phyloP scores from a whole-genome alignment of 306 rosid species.

The Rubus parviflorus region DNA sequence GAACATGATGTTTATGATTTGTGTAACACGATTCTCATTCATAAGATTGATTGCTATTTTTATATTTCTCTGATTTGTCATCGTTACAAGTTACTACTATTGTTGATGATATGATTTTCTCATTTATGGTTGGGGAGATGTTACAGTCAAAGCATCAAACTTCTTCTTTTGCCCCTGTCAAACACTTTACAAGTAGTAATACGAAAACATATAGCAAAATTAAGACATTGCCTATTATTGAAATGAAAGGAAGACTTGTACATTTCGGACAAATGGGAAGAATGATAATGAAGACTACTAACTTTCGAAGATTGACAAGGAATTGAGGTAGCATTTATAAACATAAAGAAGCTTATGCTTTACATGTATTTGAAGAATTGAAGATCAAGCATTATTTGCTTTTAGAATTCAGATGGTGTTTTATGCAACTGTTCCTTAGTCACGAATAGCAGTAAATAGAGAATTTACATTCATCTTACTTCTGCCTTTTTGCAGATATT shows the following conservation, averaged over 20 bases:
- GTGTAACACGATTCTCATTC: too few relatives aligned
- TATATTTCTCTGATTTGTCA: background rate
- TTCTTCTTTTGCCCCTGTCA: background rate
- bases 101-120: background rate
- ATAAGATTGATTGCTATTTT: background rate
- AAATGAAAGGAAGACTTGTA: background rate
- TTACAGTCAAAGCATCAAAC: background rate
- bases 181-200: background rate
- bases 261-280: background rate
- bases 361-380: background rate
- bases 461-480: background rate
- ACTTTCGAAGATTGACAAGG: background rate
- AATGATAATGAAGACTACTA: background rate
- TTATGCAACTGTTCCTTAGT: background rate
- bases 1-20: background rate
- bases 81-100: background rate
- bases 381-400: background rate
- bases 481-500: slow-evolving; percentile 67
- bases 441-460: background rate
- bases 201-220: background rate
- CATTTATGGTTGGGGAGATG: slow-evolving; percentile 1
- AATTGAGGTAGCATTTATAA: background rate
- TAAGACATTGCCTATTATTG: background rate
- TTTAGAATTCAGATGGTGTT: background rate
- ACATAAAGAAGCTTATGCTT: background rate